A percentile compares a stretch with the other conserved stretches of the same genome.
phyloP scores from a whole-genome alignment of 257 asterid species.

The Apocynum venetum region DNA sequence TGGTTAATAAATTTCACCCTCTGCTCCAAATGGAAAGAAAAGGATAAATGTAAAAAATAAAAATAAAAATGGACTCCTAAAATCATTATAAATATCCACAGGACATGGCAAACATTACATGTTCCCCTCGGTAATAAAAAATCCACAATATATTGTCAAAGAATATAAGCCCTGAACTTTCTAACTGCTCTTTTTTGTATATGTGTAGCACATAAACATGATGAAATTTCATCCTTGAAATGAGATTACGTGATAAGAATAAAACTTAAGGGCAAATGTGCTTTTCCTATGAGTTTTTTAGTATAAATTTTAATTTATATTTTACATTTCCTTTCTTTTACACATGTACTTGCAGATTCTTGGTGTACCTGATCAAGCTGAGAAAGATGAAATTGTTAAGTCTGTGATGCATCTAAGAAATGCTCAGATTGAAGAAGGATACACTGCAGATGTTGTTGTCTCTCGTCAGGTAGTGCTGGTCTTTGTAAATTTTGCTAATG shows the following conservation, averaged over 20 bases:
- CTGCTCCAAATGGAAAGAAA: not conserved
- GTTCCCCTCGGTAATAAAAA: not conserved
- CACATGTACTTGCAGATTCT: slow-evolving; percentile 54
- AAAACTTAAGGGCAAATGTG: no score
- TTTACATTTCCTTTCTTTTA: not conserved
- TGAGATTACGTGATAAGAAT: not conserved
- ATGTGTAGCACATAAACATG: not conserved
- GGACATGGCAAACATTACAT: not conserved
- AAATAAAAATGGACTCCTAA: not conserved
- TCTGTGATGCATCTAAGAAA: slow-evolving; percentile 77
- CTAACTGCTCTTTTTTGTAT: not conserved
- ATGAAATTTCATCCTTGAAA: not conserved
- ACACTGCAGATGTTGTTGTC: slow-evolving; percentile 75
- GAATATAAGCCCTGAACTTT: not conserved
- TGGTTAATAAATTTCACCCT: not conserved
- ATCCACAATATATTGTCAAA: not conserved
- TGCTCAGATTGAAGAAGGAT: slow-evolving; percentile 93
- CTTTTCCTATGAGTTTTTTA: not conserved
- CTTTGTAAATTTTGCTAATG: slow-evolving; percentile 4
- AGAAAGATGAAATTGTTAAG: slow-evolving; percentile 96
- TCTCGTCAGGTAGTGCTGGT: slow-evolving; percentile 61
- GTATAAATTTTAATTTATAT: not conserved
- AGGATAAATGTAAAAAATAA: not conserved
- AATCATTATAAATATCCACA: not conserved
- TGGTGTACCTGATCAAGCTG: slow-evolving; percentile 79